Conservation (phyloP, 1,284 basidiomycete species). For the Termitomyces sp. region DNA sequence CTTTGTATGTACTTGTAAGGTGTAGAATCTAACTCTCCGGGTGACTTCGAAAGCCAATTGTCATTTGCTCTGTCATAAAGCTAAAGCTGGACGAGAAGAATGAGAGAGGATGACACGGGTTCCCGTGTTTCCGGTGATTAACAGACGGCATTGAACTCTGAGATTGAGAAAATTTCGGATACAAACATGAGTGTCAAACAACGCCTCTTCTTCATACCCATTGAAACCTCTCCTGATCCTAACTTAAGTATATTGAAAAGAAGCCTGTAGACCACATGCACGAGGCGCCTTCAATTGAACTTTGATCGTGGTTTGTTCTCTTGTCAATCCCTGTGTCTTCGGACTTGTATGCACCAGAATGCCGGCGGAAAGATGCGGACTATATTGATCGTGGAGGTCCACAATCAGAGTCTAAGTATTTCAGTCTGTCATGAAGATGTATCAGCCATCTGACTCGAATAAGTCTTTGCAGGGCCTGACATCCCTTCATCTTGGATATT, state of each 20-base stretch:
- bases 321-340: constrained; percentile 1
- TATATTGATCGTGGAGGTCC: background rate
- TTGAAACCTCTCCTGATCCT: background rate
- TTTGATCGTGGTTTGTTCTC: background rate
- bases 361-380: constrained; percentile 8
- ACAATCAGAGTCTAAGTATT: background rate
- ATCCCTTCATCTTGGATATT: background rate
- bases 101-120: too few relatives aligned
- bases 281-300: background rate
- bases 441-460: background rate
- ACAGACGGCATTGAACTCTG: too few relatives aligned
- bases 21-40: too few relatives aligned
- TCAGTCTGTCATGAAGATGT: background rate
- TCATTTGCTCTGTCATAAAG: too few relatives aligned
- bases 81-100: too few relatives aligned
- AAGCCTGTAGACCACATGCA: background rate
- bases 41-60: too few relatives aligned
- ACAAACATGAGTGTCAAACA: background rate
- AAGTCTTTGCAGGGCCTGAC: background rate
- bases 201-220: background rate
- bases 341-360: background rate
- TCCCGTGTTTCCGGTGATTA: too few relatives aligned
- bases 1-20: too few relatives aligned
- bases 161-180: too few relatives aligned
- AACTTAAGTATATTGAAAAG: background rate